A percentile compares a stretch with the other conserved stretches of the same genome.
phyloP scores from a whole-genome alignment of 495 filamentous ascomycete species.

The Aspergillus coremiiformis region DNA sequence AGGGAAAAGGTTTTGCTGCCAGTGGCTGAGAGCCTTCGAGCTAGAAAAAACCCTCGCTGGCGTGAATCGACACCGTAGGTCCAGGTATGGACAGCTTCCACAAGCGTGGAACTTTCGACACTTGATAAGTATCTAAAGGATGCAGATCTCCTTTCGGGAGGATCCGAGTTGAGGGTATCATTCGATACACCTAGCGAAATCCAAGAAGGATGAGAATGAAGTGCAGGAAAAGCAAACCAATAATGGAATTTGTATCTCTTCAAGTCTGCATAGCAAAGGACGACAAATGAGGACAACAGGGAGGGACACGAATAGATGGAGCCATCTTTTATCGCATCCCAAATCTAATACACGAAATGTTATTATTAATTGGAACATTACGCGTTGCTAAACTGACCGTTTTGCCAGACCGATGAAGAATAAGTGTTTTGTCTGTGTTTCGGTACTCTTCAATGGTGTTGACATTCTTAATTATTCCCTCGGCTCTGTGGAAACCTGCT shows the following conservation, averaged over 20 bases:
- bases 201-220: constrained; percentile 85
- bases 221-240: constrained; percentile 89
- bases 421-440: constrained; percentile 59
- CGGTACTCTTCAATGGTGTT: constrained; percentile 94
- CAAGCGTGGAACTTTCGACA: constrained; percentile 64
- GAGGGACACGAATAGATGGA: constrained; percentile 93
- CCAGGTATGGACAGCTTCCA: constrained; percentile 80
- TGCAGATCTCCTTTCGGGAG: constrained; percentile 14
- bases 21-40: constrained; percentile 52
- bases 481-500: constrained; percentile 65
- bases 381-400: constrained; percentile 48
- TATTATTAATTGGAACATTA: not conserved
- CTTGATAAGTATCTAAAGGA: constrained; percentile 42
- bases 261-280: constrained; percentile 90
- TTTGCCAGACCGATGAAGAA: constrained; percentile 65
- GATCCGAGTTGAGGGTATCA: constrained; percentile 1
- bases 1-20: not conserved
- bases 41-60: constrained; percentile 91
- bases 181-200: constrained; percentile 27
- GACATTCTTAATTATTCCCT: constrained; percentile 90
- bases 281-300: constrained; percentile 74
- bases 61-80: constrained; percentile 66
- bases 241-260: constrained; percentile 95
- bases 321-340: constrained; percentile 94
- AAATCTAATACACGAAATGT: constrained; percentile 52